phyloP scores from a whole-genome alignment of 495 filamentous ascomycete species.

The Zalerion maritima region DNA sequence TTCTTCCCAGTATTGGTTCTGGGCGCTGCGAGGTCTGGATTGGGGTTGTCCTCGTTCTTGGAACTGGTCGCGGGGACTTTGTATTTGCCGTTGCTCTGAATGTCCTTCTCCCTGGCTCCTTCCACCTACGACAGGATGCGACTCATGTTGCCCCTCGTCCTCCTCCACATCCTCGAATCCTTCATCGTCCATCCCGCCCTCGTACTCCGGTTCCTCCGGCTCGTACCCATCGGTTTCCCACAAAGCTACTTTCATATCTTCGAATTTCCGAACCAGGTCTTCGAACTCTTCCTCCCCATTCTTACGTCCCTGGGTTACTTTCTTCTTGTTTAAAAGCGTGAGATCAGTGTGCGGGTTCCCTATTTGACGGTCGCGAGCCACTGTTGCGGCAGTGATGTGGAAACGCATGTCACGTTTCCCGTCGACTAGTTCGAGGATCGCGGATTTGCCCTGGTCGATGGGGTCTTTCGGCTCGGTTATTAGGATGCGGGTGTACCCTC shows the following conservation, averaged over 20 bases:
- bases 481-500: conserved; percentile 89
- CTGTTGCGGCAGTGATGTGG: conserved; percentile 69
- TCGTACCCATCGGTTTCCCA: no score
- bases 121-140: no score
- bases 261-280: conserved; percentile 50
- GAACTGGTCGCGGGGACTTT: no score
- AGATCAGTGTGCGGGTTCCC: conserved; percentile 44
- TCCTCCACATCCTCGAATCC: conserved; percentile 4
- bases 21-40: no score
- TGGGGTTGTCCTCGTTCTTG: no score
- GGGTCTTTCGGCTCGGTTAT: conserved; percentile 67
- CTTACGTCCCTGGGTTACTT: conserved; percentile 68
- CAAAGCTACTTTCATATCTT: conserved; percentile 20
- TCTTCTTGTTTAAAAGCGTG: conserved; percentile 62
- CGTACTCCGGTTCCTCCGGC: no score
- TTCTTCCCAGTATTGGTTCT: conserved; percentile 14
- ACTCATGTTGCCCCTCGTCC: conserved; percentile 10
- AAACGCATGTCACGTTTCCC: conserved; percentile 92
- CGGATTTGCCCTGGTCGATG: conserved; percentile 68
- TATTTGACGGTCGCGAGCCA: conserved; percentile 46
- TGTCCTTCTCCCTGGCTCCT: no score
- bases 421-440: conserved; percentile 93
- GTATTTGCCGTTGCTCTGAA: no score
- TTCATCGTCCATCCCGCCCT: background rate
- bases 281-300: conserved; percentile 54